phyloP scores from a whole-genome alignment of 2,329 filamentous ascomycete species.

The Xylariaceae sp. region DNA sequence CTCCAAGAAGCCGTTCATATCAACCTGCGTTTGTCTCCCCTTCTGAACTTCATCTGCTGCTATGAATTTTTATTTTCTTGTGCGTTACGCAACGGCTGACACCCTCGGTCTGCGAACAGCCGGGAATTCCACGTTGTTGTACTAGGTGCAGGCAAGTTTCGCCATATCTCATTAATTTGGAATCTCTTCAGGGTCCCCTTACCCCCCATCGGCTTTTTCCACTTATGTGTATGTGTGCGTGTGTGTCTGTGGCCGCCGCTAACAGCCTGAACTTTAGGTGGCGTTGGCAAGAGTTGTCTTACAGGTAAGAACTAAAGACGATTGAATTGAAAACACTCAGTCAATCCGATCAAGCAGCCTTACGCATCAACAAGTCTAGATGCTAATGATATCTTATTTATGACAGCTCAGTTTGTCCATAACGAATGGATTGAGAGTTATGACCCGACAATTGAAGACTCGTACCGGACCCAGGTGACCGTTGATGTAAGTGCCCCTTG shows the following conservation, averaged over 20 bases:
- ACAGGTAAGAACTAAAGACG: slow-evolving; percentile 62
- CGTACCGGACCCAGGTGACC: slow-evolving; percentile 73
- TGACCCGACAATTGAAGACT: slow-evolving; percentile 78
- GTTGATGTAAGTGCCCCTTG: slow-evolving; percentile 72
- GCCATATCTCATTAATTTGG: neutral
- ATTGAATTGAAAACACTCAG: slow-evolving; percentile 6
- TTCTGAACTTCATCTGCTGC: neutral
- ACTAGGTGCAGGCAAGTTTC: slow-evolving; percentile 70
- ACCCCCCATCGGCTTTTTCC: slow-evolving; percentile 13
- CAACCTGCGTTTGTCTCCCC: slow-evolving; percentile 37
- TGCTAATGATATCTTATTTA: slow-evolving; percentile 23
- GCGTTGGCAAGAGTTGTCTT: slow-evolving; percentile 89
- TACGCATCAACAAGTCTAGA: slow-evolving; percentile 11
- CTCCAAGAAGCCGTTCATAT: slow-evolving; percentile 31
- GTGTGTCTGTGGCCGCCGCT: slow-evolving; percentile 25
- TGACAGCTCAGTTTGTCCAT: slow-evolving; percentile 84
- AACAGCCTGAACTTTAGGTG: slow-evolving; percentile 56
- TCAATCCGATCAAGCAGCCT: slow-evolving; percentile 6
- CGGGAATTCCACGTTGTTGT: slow-evolving; percentile 84
- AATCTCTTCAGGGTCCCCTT: slow-evolving; percentile 4
- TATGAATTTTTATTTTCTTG: neutral
- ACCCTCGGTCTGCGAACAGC: slow-evolving; percentile 44
- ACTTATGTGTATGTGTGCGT: slow-evolving; percentile 9
- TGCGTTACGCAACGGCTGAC: slow-evolving; percentile 29
- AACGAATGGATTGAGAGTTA: slow-evolving; percentile 93